These are phyloP conservation scores for Rostrohypoxylon terebratum DNA, from an alignment of 495 filamentous ascomycete species.

Conservation along the genomic window DNA sequence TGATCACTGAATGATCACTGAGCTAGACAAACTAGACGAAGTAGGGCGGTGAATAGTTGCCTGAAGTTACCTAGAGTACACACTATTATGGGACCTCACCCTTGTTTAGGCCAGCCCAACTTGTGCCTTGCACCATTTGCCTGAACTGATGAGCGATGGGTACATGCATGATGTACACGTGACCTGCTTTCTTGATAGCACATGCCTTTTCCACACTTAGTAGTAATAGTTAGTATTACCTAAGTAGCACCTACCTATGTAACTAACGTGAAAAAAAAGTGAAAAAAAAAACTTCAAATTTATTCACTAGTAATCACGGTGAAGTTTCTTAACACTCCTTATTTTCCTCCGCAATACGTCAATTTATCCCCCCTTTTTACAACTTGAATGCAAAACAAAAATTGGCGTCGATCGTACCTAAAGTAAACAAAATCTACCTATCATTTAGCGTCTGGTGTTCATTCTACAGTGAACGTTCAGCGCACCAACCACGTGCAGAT, in stretches of 20 bases:
- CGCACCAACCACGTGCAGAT: conserved; percentile 35
- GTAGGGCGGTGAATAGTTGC: conserved; percentile 41
- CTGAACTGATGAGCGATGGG: conserved; percentile 21
- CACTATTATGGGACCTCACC: not conserved
- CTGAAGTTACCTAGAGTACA: not conserved
- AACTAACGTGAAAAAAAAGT: not conserved
- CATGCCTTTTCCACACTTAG: conserved; percentile 23
- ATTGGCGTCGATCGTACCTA: not conserved
- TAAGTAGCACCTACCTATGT: no score
- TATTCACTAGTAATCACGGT: not conserved
- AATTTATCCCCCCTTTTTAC: not conserved
- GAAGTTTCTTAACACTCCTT: not conserved
- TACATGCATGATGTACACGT: conserved; percentile 43
- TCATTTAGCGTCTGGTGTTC: not conserved
- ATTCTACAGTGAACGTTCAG: not conserved
- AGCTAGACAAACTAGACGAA: conserved; percentile 8
- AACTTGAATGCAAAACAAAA: no score
- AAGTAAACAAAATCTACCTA: not conserved
- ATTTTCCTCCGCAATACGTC: not conserved
- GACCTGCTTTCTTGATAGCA: conserved; percentile 36
- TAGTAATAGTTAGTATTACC: no score
- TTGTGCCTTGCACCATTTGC: conserved; percentile 39
- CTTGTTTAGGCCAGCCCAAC: conserved; percentile 6
- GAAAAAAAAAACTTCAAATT: conserved; percentile 13
- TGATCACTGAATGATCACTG: conserved; percentile 2